Conservation (phyloP, 352 stramenopile species). For the Hyaloperonospora brassicae region DNA sequence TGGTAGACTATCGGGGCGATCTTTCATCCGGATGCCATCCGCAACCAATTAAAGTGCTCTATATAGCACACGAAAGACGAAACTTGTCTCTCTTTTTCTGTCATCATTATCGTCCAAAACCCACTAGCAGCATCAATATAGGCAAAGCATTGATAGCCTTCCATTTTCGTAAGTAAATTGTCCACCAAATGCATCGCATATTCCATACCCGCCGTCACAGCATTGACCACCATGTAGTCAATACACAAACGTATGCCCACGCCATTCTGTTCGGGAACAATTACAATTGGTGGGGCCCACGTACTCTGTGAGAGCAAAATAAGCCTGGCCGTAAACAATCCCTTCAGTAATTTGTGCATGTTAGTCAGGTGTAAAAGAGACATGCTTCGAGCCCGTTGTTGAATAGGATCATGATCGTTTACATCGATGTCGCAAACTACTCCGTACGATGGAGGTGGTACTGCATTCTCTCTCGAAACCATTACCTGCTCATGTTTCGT, state of each 20-base stretch:
- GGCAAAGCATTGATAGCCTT: not conserved
- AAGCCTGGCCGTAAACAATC: not conserved
- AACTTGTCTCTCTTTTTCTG: not conserved
- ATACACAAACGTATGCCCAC: not conserved
- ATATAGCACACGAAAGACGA: slow-evolving; percentile 4
- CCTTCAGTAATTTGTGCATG: not conserved
- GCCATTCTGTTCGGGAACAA: not conserved
- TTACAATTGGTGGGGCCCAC: not conserved
- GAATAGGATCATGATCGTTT: not conserved
- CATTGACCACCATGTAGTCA: not conserved
- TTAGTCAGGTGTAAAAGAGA: not conserved
- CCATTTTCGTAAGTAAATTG: not conserved
- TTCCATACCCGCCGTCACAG: not conserved
- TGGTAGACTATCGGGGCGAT: slow-evolving; percentile 7
- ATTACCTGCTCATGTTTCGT: too few relatives aligned
- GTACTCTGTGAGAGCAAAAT: not conserved
- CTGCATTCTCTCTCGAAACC: not conserved
- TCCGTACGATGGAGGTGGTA: not conserved
- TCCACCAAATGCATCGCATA: not conserved
- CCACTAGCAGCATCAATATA: not conserved
- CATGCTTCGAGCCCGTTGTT: not conserved
- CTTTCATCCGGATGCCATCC: not conserved
- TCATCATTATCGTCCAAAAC: not conserved
- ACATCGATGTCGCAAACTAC: not conserved
- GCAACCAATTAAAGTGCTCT: not conserved